Evolutionary conservation across 352 stramenopile species (phyloP), one percentile per base, ranked within the genome.

Genomic region (Pythium sp.): DNA sequence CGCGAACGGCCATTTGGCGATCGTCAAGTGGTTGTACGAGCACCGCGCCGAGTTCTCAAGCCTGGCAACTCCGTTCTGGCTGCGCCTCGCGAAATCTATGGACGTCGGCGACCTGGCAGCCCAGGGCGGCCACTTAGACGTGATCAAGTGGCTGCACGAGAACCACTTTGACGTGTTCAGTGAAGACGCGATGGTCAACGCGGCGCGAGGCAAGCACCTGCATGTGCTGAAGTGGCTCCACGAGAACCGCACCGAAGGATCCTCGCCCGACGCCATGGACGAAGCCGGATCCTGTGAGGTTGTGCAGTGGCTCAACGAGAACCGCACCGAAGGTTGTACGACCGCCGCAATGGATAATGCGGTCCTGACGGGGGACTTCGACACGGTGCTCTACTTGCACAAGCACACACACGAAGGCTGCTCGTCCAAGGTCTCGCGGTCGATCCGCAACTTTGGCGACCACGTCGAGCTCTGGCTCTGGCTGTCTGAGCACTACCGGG

Each of bases 1-100:
- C 8, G 61, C 66, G 28, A 49, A 74, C 15, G 70, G 66, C 1
- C 51, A 71, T 26, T 26, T 79, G 36, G 4, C 51, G 6, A 47
- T 77, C 36, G 66, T 79, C 24, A 47, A 75, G 53, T 75, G 49
- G 61, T 11, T 79, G 38, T 64, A 74, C 38, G 56, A 68, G n/a
- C 61, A 30, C 11, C 62, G 65, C 5, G 46, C 7, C 53, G 46
- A 54, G 46, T 54, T 54, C 18, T 54, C 46, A 2, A 54, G 46
- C 46, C 46, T 54, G 46, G 46, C 46, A 20, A 54, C 46, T 54
- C 46, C 46, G 18, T 54, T 54, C 46, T 54, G 46, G 46, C 7
- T 54, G 46, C 46, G 46, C 3, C 46, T 54, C 38, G n/a, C 46
- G 46, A 54, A 54, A 24, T 47, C 38, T 20, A 54, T 54, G 46